Evolutionary conservation across 2,329 filamentous ascomycete genomes (phyloP).

Genomic region (Pyrenochaeta sp.): DNA sequence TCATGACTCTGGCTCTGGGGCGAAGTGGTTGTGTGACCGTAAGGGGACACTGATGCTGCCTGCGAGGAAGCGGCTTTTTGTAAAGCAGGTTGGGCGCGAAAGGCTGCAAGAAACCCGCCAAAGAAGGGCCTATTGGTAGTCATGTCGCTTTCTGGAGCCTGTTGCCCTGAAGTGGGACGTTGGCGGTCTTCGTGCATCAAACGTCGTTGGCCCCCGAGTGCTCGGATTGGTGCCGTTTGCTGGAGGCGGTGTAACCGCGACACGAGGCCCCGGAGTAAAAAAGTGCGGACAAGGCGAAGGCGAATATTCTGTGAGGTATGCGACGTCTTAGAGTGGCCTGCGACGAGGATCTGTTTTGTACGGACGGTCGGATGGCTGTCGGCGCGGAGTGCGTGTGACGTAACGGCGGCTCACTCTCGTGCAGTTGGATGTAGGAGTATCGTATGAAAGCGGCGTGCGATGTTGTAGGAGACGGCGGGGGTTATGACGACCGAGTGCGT

Average conservation of each 20-base stretch:
- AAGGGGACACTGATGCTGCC: slow-evolving; percentile 48
- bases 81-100: slow-evolving; percentile 69
- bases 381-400: slow-evolving; percentile 30
- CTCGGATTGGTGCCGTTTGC: not conserved
- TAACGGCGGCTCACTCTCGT: slow-evolving; percentile 17
- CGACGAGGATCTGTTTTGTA: slow-evolving; percentile 8
- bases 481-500: slow-evolving; percentile 6
- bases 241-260: not conserved
- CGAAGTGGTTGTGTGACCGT: slow-evolving; percentile 44
- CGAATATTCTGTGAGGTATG: not conserved
- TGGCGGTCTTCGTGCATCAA: slow-evolving; percentile 42
- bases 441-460: slow-evolving; percentile 1
- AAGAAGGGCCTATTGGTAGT: slow-evolving; percentile 73
- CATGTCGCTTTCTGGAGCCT: slow-evolving; percentile 55
- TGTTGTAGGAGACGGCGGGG: slow-evolving; percentile 16
- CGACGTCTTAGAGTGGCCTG: not conserved
- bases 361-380: slow-evolving; percentile 3
- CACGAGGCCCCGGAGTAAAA: no score
- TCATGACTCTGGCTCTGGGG: slow-evolving; percentile 50
- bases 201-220: slow-evolving; percentile 8
- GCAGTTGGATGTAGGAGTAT: slow-evolving; percentile 4
- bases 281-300: not conserved
- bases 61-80: slow-evolving; percentile 63
- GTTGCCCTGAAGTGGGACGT: slow-evolving; percentile 25
- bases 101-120: slow-evolving; percentile 72